phyloP scores from a whole-genome alignment of 2,329 filamentous ascomycete genomes.

The Colletotrichum caudatum region DNA sequence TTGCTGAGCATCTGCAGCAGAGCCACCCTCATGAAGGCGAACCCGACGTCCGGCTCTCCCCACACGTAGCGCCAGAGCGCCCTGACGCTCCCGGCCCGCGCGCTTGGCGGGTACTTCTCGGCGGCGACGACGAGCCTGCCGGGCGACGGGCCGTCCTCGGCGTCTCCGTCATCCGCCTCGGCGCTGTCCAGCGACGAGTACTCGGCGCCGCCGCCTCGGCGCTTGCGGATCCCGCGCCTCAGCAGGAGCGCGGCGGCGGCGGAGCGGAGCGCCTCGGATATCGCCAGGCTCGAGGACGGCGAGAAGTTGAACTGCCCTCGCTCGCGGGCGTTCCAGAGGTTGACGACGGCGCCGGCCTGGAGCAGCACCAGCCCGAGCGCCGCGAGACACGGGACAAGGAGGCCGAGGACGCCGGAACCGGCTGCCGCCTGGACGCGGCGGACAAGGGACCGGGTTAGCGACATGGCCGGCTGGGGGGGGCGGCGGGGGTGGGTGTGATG shows the following conservation, averaged over 20 bases:
- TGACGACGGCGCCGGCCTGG: constrained; percentile 50
- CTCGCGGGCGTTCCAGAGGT: constrained; percentile 48
- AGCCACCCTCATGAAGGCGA: constrained; percentile 48
- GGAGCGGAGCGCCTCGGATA: constrained; percentile 48
- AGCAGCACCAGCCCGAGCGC: constrained; percentile 50
- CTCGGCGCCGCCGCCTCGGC: constrained; percentile 25
- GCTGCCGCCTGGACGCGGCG: constrained; percentile 28
- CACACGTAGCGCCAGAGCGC: constrained; percentile 40
- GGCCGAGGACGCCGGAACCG: constrained; percentile 34
- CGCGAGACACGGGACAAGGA: constrained; percentile 43
- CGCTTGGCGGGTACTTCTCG: constrained; percentile 8
- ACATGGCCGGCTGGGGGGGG: constrained; percentile 9
- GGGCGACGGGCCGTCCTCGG: constrained; percentile 6
- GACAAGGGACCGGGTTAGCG: constrained; percentile 4
- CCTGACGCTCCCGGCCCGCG: background rate
- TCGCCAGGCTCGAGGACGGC: constrained; percentile 47
- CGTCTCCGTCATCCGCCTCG: constrained; percentile 25
- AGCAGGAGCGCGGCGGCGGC: constrained; percentile 47
- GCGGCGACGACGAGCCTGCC: background rate
- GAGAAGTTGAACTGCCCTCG: constrained; percentile 47
- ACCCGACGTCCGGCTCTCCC: constrained; percentile 45
- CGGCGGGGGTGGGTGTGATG: too few species aligned
- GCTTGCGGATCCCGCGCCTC: constrained; percentile 43
- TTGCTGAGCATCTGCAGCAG: constrained; percentile 51
- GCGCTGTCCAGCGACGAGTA: constrained; percentile 34